Percentiles rank a stretch among this genome's conserved stretches.
These are phyloP conservation scores for Trichoderma sp. DNA, from an alignment of 2,329 filamentous ascomycete genomes.

Conservation along the genomic window DNA sequence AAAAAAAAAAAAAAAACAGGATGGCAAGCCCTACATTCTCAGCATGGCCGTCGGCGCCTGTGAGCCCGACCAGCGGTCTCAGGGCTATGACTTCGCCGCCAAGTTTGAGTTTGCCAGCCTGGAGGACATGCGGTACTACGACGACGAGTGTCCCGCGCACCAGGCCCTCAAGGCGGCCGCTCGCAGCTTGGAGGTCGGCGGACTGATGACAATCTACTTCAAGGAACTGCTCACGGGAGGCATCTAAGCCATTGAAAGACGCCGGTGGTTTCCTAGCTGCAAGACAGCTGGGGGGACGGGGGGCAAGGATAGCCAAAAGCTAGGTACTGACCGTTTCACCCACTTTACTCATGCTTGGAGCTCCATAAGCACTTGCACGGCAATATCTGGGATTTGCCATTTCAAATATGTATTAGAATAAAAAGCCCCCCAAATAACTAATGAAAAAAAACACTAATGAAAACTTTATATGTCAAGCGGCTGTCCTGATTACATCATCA, in stretches of 20 bases:
- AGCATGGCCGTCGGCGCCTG: constrained; percentile 55
- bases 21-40: constrained; percentile 71
- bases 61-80: constrained; percentile 59
- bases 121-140: constrained; percentile 72
- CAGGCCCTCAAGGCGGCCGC: constrained; percentile 43
- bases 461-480: background rate
- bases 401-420: background rate
- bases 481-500: background rate
- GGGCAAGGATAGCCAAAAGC: background rate
- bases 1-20: too few relatives aligned
- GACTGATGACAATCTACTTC: constrained; percentile 46
- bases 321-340: background rate
- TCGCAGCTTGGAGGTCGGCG: constrained; percentile 38
- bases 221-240: constrained; percentile 38
- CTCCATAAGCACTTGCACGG: background rate
- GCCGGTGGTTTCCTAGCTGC: too few relatives aligned
- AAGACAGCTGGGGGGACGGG: background rate
- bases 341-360: background rate
- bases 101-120: constrained; percentile 64
- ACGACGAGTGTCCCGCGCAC: constrained; percentile 53
- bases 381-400: background rate
- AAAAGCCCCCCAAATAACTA: background rate
- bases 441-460: background rate
- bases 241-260: constrained; percentile 14
- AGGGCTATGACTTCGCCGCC: constrained; percentile 66